phyloP scores from a whole-genome alignment of 148 eudicot genomes.

The Nyssa sinensis region DNA sequence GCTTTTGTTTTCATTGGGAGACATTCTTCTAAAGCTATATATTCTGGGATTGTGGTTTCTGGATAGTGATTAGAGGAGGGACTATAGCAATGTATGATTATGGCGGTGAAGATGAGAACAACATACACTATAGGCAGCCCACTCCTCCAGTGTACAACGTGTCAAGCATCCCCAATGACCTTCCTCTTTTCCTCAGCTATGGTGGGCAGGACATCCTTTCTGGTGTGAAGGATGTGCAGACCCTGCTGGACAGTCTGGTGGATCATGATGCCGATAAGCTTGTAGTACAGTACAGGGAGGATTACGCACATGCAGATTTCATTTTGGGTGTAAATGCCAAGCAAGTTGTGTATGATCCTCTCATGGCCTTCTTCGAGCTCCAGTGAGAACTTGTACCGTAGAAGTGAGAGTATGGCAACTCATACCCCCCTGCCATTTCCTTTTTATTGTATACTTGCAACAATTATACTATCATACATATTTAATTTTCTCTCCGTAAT shows the following conservation, averaged over 20 bases:
- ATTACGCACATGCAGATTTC: conserved; percentile 44
- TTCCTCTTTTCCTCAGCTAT: conserved; percentile 41
- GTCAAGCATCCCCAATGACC: conserved; percentile 29
- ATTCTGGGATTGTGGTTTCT: neutral
- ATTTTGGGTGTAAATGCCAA: conserved; percentile 31
- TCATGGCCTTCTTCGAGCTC: conserved; percentile 35
- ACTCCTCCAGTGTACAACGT: conserved; percentile 39
- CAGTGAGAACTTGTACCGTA: conserved; percentile 14
- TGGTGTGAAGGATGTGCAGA: conserved; percentile 36
- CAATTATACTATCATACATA: too few species aligned
- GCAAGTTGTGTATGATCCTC: conserved; percentile 37
- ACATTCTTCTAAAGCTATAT: neutral
- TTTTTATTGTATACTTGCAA: too few species aligned
- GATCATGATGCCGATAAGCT: conserved; percentile 31
- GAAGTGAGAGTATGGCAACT: too few species aligned
- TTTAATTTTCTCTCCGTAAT: too few species aligned
- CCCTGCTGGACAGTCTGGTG: conserved; percentile 20
- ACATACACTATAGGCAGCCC: conserved; percentile 33
- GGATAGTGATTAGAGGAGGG: conserved; percentile 39
- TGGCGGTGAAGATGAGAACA: conserved; percentile 25
- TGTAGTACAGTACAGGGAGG: conserved; percentile 11
- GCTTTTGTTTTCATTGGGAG: too few species aligned
- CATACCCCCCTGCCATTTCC: too few species aligned
- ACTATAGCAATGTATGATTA: conserved; percentile 42
- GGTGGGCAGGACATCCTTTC: conserved; percentile 41